A percentile compares a stretch with the other conserved stretches of the same genome.
Evolutionary conservation across 2,329 filamentous ascomycete genomes (phyloP).

Genomic region (Fusarium sp.): DNA sequence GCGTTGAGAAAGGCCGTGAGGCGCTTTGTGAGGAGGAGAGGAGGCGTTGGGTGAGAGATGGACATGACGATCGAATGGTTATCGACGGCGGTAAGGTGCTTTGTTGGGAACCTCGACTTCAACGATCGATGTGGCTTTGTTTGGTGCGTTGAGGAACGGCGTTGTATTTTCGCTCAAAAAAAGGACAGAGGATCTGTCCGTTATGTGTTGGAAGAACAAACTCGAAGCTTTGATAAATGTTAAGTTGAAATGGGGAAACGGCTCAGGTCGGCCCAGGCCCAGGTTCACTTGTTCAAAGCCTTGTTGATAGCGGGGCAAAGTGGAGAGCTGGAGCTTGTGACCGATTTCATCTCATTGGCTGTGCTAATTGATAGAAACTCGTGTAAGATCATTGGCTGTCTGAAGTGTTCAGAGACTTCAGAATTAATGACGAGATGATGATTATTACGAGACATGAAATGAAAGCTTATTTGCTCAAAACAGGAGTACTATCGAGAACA

Average conservation of each 20-base stretch:
- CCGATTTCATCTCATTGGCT: slow-evolving; percentile 23
- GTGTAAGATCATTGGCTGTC: slow-evolving; percentile 50
- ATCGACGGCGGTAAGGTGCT: neutral
- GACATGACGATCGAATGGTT: slow-evolving; percentile 49
- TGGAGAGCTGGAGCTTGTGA: slow-evolving; percentile 22
- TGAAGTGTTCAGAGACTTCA: neutral
- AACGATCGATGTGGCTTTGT: neutral
- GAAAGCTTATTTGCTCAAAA: neutral
- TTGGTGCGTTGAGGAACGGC: neutral
- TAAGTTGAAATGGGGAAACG: slow-evolving; percentile 42
- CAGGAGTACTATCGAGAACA: neutral
- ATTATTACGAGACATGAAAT: neutral
- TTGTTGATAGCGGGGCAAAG: slow-evolving; percentile 38
- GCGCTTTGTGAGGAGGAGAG: slow-evolving; percentile 74
- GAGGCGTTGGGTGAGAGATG: slow-evolving; percentile 60
- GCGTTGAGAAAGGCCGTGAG: slow-evolving; percentile 72
- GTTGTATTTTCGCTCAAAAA: neutral
- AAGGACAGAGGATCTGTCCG: slow-evolving; percentile 6
- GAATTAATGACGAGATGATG: slow-evolving; percentile 1
- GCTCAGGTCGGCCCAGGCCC: slow-evolving; percentile 27
- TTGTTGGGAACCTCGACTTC: neutral
- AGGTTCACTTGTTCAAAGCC: slow-evolving; percentile 29
- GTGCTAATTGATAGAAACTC: slow-evolving; percentile 16
- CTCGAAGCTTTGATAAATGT: slow-evolving; percentile 26
- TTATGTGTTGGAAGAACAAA: neutral